Conservation (phyloP, 2,329 filamentous ascomycete genomes). For the Ambrosiella cleistominuta region DNA sequence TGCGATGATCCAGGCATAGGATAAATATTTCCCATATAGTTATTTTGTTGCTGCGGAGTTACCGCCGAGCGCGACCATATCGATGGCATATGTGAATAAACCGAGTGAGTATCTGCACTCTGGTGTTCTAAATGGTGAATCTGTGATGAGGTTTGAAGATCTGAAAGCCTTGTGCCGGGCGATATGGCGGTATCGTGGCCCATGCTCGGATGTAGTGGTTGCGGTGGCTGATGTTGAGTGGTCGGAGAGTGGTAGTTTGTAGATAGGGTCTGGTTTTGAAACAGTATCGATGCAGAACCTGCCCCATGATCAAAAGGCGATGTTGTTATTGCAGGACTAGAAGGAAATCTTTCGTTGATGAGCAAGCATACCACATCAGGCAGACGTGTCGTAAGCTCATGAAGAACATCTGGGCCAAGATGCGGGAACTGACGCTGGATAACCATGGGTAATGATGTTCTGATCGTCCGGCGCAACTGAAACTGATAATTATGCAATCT, state of each 20-base stretch:
- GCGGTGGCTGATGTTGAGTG: neutral
- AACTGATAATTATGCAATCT: constrained; percentile 7
- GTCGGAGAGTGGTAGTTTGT: neutral
- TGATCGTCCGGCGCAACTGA: constrained; percentile 1
- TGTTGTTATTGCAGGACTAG: neutral
- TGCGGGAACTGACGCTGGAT: neutral
- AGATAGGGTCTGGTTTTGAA: neutral
- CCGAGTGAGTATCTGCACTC: neutral
- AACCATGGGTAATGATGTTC: neutral
- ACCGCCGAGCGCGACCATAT: too few relatives aligned
- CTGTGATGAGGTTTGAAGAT: neutral
- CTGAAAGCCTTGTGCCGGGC: neutral
- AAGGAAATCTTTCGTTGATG: neutral
- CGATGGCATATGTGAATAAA: too few relatives aligned
- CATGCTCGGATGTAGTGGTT: neutral
- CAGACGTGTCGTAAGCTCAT: neutral
- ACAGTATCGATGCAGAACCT: too few relatives aligned
- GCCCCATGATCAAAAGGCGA: neutral
- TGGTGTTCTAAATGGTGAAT: neutral
- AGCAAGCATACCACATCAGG: neutral
- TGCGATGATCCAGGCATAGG: too few relatives aligned
- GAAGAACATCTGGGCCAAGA: neutral
- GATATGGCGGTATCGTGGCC: neutral
- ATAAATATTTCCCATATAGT: too few relatives aligned
- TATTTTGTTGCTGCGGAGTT: too few relatives aligned